A percentile compares a stretch with the other conserved stretches of the same genome.
These are phyloP conservation scores for Microsporum audouinii DNA, from an alignment of 2,329 filamentous ascomycete genomes.

Conservation along the genomic window DNA sequence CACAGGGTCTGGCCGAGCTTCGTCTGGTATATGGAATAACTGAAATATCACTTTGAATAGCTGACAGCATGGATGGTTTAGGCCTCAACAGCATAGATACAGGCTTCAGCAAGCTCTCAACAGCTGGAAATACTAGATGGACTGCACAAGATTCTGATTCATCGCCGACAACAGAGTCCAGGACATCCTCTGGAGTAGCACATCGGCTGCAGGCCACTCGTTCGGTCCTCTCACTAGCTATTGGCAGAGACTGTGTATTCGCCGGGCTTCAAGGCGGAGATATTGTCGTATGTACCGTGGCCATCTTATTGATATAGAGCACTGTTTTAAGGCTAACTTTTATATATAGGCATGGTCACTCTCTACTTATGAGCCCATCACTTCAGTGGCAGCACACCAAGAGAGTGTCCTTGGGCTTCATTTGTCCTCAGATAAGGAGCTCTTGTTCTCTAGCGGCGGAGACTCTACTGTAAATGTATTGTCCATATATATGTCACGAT, in stretches of 20 bases:
- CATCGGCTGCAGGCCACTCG: conserved; percentile 33
- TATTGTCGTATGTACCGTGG: conserved; percentile 51
- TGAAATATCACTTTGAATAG: not conserved
- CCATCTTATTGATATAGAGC: not conserved
- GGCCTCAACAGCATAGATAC: not conserved
- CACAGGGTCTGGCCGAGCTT: not conserved
- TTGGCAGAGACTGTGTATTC: conserved; percentile 72
- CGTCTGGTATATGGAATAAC: not conserved
- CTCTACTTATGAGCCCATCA: conserved; percentile 69
- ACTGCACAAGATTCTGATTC: not conserved
- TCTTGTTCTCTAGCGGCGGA: conserved; percentile 85
- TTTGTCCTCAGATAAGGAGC: conserved; percentile 59
- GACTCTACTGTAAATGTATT: conserved; percentile 79
- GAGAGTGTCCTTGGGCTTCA: conserved; percentile 80
- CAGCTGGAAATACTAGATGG: not conserved
- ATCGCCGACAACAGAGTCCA: not conserved
- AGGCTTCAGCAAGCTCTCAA: not conserved
- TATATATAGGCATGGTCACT: conserved; percentile 60
- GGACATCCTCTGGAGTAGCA: conserved; percentile 20
- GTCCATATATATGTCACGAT: not conserved
- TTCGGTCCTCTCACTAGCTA: conserved; percentile 58
- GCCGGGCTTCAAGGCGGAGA: conserved; percentile 89
- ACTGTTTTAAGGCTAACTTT: not conserved
- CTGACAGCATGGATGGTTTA: not conserved
- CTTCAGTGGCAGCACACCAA: conserved; percentile 75